Evolutionary conservation across 139 green algal genomes (phyloP).

Genomic region (Coelastrella sp.): DNA sequence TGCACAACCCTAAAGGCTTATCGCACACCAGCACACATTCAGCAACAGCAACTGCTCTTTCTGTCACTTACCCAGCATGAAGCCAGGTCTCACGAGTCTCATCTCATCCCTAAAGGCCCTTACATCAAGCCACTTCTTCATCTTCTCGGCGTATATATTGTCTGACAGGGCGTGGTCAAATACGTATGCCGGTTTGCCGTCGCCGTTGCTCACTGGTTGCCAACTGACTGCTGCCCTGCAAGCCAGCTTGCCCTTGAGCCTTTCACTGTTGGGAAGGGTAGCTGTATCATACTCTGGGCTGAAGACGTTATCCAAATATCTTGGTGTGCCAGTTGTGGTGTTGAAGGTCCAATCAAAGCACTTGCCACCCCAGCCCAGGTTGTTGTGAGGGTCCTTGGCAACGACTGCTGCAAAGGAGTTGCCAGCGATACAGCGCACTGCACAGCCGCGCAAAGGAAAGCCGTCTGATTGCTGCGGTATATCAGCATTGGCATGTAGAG

Average conservation of each 20-base stretch:
- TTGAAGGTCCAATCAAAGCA: background rate
- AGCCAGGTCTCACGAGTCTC: conserved; percentile 12
- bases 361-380: conserved; percentile 13
- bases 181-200: background rate
- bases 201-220: background rate
- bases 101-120: conserved; percentile 8
- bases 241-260: background rate
- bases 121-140: background rate
- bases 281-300: background rate
- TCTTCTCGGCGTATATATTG: background rate
- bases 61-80: conserved; percentile 28
- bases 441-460: conserved; percentile 12
- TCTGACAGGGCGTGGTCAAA: conserved; percentile 8
- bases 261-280: background rate
- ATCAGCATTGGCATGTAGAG: background rate
- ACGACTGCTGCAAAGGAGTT: background rate
- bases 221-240: background rate
- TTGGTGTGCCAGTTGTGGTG: background rate
- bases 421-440: background rate
- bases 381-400: background rate
- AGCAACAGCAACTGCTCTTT: too few relatives aligned
- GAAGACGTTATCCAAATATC: background rate
- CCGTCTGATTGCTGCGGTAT: background rate
- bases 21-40: too few relatives aligned
- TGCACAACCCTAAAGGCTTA: too few relatives aligned